These are phyloP conservation scores for Gracilaria vermiculophylla DNA, from an alignment of 23 red algal genomes.

Conservation along the genomic window DNA sequence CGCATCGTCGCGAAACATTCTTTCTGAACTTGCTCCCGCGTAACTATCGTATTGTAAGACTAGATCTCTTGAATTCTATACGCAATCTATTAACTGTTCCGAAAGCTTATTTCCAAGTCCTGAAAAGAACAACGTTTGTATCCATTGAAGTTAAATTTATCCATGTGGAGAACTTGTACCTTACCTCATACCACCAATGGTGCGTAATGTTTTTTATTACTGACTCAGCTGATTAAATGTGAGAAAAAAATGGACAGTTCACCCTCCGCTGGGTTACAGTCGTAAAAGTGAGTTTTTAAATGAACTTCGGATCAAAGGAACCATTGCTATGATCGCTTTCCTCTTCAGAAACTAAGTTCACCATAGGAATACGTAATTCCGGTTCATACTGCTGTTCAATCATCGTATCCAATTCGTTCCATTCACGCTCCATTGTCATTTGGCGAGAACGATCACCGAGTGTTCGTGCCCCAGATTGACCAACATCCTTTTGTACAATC, in stretches of 20 bases:
- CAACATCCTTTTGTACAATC: not conserved
- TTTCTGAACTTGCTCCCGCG: constrained; percentile 11
- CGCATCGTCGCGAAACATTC: not conserved
- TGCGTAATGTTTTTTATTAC: not conserved
- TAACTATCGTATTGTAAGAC: not conserved
- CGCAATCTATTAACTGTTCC: constrained; percentile 14
- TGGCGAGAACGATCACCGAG: not conserved
- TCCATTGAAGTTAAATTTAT: not conserved
- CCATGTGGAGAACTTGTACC: not conserved
- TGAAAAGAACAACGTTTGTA: not conserved
- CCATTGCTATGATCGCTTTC: not conserved
- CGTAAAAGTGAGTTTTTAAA: not conserved
- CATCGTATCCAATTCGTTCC: not conserved
- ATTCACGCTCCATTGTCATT: not conserved
- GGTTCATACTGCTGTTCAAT: not conserved
- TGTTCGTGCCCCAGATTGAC: too few species aligned
- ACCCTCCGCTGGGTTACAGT: not conserved
- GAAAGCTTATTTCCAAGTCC: not conserved
- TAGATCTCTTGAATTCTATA: not conserved
- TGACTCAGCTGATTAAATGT: not conserved
- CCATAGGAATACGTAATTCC: not conserved
- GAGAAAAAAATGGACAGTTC: not conserved
- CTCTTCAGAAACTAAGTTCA: constrained; percentile 8
- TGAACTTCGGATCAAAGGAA: constrained; percentile 3
- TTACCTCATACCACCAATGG: not conserved